Conservation (phyloP, 805 yeast species). For the Pichia membranifaciens region DNA sequence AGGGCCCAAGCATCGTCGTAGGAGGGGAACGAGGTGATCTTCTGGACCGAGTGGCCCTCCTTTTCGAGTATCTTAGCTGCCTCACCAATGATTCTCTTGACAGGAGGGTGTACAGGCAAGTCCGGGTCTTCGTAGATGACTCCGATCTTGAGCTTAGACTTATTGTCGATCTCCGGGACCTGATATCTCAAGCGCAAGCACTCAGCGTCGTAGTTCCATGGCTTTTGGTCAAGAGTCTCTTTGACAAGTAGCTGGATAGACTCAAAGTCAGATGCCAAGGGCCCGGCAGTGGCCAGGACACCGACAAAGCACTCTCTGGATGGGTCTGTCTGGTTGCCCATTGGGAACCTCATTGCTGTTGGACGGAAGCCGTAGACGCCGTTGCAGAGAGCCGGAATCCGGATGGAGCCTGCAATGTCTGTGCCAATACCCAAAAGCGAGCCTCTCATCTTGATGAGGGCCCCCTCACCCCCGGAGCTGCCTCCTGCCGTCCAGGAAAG, state of each 20-base stretch:
- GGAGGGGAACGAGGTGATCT: neutral
- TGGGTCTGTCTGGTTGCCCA: constrained; percentile 42
- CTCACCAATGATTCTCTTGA: constrained; percentile 39
- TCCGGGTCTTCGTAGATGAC: constrained; percentile 57
- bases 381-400: constrained; percentile 42
- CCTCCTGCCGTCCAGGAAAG: constrained; percentile 59
- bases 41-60: neutral
- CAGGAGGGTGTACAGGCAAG: constrained; percentile 66
- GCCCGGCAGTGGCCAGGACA: constrained; percentile 56
- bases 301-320: constrained; percentile 61
- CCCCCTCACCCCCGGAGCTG: constrained; percentile 68
- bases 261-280: constrained; percentile 56
- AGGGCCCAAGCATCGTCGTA: constrained; percentile 1
- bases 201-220: constrained; percentile 47
- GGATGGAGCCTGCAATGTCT: constrained; percentile 66
- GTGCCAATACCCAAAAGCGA: constrained; percentile 54
- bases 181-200: constrained; percentile 49
- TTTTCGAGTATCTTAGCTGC: neutral
- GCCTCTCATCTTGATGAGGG: constrained; percentile 51
- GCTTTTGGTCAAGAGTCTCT: constrained; percentile 47
- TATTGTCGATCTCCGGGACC: constrained; percentile 32
- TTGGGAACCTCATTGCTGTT: constrained; percentile 48
- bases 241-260: constrained; percentile 67
- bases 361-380: constrained; percentile 59
- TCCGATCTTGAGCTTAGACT: constrained; percentile 51